These are phyloP conservation scores for Polytrichum commune DNA, from an alignment of 225 moss, liverwort and hornwort genomes.

Conservation along the genomic window DNA sequence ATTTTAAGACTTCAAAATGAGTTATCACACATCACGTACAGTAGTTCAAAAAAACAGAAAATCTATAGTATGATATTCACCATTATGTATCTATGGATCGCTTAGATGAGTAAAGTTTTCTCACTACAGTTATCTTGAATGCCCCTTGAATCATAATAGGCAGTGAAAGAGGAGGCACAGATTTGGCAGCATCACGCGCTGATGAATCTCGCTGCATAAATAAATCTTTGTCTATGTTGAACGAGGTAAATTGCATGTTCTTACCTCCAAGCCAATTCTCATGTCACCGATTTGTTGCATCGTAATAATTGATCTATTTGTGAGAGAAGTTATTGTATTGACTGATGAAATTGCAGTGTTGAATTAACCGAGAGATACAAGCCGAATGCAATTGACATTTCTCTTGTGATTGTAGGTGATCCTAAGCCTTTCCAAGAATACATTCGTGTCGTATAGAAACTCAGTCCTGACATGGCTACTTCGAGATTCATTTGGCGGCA, in stretches of 20 bases:
- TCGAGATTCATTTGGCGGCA: constrained; percentile 61
- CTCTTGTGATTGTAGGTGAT: constrained; percentile 29
- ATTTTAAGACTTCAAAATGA: no score
- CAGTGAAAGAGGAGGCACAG: constrained; percentile 39
- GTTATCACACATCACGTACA: no score
- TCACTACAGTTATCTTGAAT: not conserved
- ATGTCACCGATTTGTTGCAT: not conserved
- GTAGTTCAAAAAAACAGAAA: no score
- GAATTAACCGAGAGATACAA: not conserved
- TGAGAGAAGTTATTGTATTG: no score
- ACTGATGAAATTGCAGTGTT: not conserved
- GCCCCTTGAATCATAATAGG: constrained; percentile 20
- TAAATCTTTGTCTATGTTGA: constrained; percentile 50
- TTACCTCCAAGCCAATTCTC: not conserved
- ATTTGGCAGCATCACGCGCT: constrained; percentile 6
- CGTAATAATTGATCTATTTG: not conserved
- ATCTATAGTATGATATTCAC: no score
- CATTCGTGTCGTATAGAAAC: constrained; percentile 52
- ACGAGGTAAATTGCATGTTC: constrained; percentile 36
- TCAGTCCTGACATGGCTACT: constrained; percentile 60
- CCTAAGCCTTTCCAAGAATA: constrained; percentile 50
- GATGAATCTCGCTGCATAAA: constrained; percentile 65
- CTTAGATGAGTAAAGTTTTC: no score
- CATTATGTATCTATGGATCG: no score
- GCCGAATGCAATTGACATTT: not conserved